A percentile compares a stretch with the other conserved stretches of the same genome.
These are phyloP conservation scores for Bocquillonia castaneifolia DNA, from an alignment of 441 rosid species.

Conservation along the genomic window DNA sequence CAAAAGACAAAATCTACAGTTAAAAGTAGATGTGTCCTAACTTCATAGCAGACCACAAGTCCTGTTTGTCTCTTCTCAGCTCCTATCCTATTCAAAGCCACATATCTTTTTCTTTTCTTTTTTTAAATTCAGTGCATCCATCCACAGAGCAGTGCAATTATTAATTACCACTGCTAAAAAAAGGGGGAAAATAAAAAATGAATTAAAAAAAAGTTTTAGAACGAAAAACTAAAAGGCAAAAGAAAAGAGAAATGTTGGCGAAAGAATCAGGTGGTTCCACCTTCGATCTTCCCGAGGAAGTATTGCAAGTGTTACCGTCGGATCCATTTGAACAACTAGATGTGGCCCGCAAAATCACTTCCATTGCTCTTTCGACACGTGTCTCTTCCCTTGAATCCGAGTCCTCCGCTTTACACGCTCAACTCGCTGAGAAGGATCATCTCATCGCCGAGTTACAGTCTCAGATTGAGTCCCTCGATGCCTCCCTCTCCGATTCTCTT, in stretches of 20 bases:
- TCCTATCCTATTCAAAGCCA: constrained; percentile 20
- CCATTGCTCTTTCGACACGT: constrained; percentile 81
- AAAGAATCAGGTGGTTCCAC: constrained; percentile 35
- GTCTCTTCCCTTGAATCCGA: constrained; percentile 77
- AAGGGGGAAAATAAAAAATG: not conserved
- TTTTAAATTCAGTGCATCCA: too few species aligned
- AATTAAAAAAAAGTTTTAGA: too few species aligned
- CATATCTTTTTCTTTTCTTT: not conserved
- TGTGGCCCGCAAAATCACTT: constrained; percentile 93
- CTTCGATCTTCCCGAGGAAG: constrained; percentile 76
- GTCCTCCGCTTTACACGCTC: constrained; percentile 45
- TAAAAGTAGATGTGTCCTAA: too few species aligned
- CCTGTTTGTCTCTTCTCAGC: constrained; percentile 4
- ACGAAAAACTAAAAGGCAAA: constrained; percentile 9
- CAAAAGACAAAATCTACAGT: too few species aligned
- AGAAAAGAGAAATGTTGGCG: constrained; percentile 29
- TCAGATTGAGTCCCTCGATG: constrained; percentile 54
- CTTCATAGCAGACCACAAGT: constrained; percentile 2
- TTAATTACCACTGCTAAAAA: not conserved
- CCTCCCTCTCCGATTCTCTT: constrained; percentile 51
- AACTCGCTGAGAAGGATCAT: constrained; percentile 55
- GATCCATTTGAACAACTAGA: constrained; percentile 92
- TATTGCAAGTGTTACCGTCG: constrained; percentile 56
- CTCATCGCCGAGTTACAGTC: constrained; percentile 57
- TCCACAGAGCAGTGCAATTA: too few species aligned